Percentiles rank a stretch among this genome's conserved stretches.
Evolutionary conservation across 2,329 filamentous ascomycete genomes (phyloP).

Genomic region (Chrysosporium queenslandicum): DNA sequence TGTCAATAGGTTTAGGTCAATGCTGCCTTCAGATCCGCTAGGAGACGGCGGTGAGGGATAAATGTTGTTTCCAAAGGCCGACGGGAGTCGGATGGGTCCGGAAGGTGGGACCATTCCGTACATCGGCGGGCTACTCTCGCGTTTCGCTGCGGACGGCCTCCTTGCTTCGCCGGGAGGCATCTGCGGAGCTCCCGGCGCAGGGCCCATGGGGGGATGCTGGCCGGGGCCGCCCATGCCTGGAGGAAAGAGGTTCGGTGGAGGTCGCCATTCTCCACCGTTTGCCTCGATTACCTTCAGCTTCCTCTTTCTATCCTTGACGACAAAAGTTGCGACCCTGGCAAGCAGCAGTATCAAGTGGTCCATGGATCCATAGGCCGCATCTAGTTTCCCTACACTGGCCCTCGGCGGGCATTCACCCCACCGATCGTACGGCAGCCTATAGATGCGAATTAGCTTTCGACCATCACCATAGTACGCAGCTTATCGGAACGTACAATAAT

Average conservation of each 20-base stretch:
- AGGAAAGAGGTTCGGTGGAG: slow-evolving; percentile 41
- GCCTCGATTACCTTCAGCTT: slow-evolving; percentile 60
- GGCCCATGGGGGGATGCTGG: slow-evolving; percentile 12
- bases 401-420: slow-evolving; percentile 87
- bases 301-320: slow-evolving; percentile 62
- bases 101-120: slow-evolving; percentile 41
- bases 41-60: slow-evolving; percentile 17
- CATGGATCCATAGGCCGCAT: slow-evolving; percentile 76
- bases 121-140: slow-evolving; percentile 31
- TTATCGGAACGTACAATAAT: slow-evolving; percentile 59
- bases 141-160: slow-evolving; percentile 14
- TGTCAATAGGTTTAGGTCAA: slow-evolving; percentile 54
- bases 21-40: slow-evolving; percentile 30
- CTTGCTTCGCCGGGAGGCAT: slow-evolving; percentile 11
- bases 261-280: slow-evolving; percentile 49
- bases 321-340: slow-evolving; percentile 68
- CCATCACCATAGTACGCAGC: background rate
- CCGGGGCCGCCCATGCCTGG: slow-evolving; percentile 18
- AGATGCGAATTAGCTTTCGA: background rate
- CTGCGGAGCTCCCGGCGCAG: slow-evolving; percentile 15
- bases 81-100: slow-evolving; percentile 36
- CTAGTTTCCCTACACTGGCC: slow-evolving; percentile 63
- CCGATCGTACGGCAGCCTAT: slow-evolving; percentile 64
- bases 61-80: slow-evolving; percentile 38
- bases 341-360: slow-evolving; percentile 79